Evolutionary conservation across 208 protist species (phyloP).

Genomic region (Novymonas esmeraldas): DNA sequence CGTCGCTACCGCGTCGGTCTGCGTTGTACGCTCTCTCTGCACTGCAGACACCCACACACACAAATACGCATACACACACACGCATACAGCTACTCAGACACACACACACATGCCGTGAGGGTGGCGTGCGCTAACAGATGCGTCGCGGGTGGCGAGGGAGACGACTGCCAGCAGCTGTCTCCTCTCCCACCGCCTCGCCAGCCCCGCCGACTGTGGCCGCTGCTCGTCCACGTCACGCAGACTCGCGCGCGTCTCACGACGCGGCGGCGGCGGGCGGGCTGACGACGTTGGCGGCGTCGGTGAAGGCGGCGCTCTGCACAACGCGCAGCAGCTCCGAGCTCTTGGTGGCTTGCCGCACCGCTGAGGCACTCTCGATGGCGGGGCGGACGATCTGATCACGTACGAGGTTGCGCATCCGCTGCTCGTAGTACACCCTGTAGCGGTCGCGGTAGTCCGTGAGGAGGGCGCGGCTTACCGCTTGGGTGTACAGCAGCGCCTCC

Average conservation of each 20-base stretch:
- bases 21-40: no score
- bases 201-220: no score
- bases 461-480: conserved; percentile 53
- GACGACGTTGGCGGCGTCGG: conserved; percentile 6
- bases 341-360: conserved; percentile 24
- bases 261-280: not conserved
- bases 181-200: no score
- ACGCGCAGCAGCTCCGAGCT: conserved; percentile 31
- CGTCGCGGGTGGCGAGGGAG: no score
- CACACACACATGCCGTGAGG: not conserved
- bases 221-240: no score
- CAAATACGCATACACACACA: not conserved
- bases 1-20: no score
- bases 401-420: conserved; percentile 63
- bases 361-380: conserved; percentile 25
- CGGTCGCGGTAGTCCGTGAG: conserved; percentile 46
- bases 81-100: not conserved
- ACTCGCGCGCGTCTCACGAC: not conserved
- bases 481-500: conserved; percentile 49
- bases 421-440: conserved; percentile 58
- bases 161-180: no score
- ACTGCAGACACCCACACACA: not conserved
- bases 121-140: no score
- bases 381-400: conserved; percentile 34
- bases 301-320: conserved; percentile 34